Percentiles rank a stretch among this genome's conserved stretches.
These are phyloP conservation scores for Colletotrichum sp. DNA, from an alignment of 2,329 filamentous ascomycete species.

Conservation along the genomic window DNA sequence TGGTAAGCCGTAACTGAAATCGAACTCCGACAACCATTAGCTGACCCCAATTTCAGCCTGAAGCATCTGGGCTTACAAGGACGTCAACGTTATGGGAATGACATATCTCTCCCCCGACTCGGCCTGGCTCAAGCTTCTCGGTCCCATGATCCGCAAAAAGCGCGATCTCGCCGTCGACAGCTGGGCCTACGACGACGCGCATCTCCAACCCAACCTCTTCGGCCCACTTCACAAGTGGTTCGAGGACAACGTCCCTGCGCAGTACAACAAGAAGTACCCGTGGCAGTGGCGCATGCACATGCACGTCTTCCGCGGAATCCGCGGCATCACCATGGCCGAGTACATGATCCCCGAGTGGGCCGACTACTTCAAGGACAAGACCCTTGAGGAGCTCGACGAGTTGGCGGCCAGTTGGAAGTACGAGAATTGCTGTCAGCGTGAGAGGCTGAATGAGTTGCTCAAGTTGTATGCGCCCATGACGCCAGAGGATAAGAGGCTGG, in stretches of 20 bases:
- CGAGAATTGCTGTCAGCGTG: conserved; percentile 53
- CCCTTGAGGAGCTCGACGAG: conserved; percentile 47
- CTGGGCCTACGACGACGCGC: conserved; percentile 49
- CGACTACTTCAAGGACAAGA: conserved; percentile 46
- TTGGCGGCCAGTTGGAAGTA: conserved; percentile 53
- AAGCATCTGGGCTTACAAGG: conserved; percentile 57
- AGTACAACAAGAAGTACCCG: conserved; percentile 27
- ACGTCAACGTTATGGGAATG: conserved; percentile 59
- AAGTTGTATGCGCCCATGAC: conserved; percentile 27
- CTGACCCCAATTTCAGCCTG: conserved; percentile 25
- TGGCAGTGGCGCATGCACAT: conserved; percentile 29
- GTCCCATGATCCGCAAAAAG: conserved; percentile 59
- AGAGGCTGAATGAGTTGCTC: conserved; percentile 45
- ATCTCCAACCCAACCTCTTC: conserved; percentile 31
- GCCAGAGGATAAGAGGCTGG: conserved; percentile 23
- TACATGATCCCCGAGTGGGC: conserved; percentile 52
- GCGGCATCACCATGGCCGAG: conserved; percentile 37
- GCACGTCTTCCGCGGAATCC: conserved; percentile 26
- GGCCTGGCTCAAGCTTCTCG: conserved; percentile 51
- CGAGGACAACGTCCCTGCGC: conserved; percentile 22
- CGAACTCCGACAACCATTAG: not conserved
- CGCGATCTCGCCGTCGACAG: conserved; percentile 53
- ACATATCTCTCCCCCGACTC: conserved; percentile 46
- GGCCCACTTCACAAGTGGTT: conserved; percentile 27
- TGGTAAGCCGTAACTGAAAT: not conserved